Conservation (phyloP, 2,329 filamentous ascomycete genomes). For the Aspergillus melleus region DNA sequence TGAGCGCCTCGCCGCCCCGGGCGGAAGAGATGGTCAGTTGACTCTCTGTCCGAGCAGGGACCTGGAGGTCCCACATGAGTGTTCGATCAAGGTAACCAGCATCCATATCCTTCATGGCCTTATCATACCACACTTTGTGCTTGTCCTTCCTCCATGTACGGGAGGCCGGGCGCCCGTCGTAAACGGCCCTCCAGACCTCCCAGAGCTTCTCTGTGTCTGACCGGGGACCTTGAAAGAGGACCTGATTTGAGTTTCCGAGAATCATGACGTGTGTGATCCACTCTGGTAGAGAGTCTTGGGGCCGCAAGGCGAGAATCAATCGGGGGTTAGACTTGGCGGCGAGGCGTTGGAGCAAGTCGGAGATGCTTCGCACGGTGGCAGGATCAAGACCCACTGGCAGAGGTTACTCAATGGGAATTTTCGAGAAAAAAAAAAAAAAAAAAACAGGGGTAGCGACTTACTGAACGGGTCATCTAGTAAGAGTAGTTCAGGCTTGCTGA, state of each 20-base stretch:
- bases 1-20: slow-evolving; percentile 65
- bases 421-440: too few species aligned
- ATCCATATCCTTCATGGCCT: slow-evolving; percentile 18
- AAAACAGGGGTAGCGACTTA: slow-evolving; percentile 32
- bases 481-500: slow-evolving; percentile 76
- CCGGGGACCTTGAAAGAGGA: slow-evolving; percentile 67
- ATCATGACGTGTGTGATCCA: slow-evolving; percentile 88
- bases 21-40: not conserved
- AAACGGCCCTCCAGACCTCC: slow-evolving; percentile 30
- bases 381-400: slow-evolving; percentile 81
- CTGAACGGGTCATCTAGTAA: slow-evolving; percentile 91
- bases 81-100: slow-evolving; percentile 25
- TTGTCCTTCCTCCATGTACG: not conserved
- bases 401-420: not conserved
- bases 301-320: slow-evolving; percentile 73
- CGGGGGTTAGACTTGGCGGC: slow-evolving; percentile 67
- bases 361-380: slow-evolving; percentile 71
- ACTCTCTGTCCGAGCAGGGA: slow-evolving; percentile 13
- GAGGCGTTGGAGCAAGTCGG: slow-evolving; percentile 66
- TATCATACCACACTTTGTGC: slow-evolving; percentile 9
- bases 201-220: slow-evolving; percentile 55
- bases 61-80: slow-evolving; percentile 26
- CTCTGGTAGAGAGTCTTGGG: slow-evolving; percentile 81
- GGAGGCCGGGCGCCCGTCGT: not conserved
- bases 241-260: slow-evolving; percentile 65